Evolutionary conservation across 495 filamentous ascomycete species (phyloP).

Genomic region (Penicillium mononematosum): DNA sequence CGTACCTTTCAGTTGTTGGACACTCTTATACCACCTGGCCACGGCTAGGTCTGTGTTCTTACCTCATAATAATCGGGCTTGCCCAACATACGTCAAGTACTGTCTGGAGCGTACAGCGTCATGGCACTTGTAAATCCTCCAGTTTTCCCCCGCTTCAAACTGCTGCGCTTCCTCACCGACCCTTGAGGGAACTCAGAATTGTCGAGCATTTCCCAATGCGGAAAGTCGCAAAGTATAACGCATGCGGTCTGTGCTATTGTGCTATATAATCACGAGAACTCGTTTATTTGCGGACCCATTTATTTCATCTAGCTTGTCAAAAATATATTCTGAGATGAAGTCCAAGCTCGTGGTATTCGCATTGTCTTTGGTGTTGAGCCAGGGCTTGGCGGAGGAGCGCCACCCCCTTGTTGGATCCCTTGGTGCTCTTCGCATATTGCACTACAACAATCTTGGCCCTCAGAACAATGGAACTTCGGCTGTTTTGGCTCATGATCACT

Average conservation of each 20-base stretch:
- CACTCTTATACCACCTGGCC: too few relatives aligned
- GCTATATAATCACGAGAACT: neutral
- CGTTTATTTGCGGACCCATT: neutral
- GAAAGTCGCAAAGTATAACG: neutral
- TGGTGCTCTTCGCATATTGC: conserved; percentile 24
- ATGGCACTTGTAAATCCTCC: too few relatives aligned
- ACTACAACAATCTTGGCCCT: conserved; percentile 34
- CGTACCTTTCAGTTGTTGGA: too few relatives aligned
- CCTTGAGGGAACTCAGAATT: too few relatives aligned
- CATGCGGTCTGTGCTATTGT: neutral
- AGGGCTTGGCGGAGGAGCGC: neutral
- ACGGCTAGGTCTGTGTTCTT: too few relatives aligned
- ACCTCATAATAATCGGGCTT: too few relatives aligned
- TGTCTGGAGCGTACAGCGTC: too few relatives aligned
- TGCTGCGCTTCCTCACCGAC: too few relatives aligned
- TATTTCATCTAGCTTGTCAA: neutral
- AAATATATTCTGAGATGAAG: neutral
- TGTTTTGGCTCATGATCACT: conserved; percentile 21
- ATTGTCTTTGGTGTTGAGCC: neutral
- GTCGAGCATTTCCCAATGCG: too few relatives aligned
- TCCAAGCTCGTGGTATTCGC: neutral
- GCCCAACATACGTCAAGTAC: too few relatives aligned
- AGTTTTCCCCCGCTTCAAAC: too few relatives aligned
- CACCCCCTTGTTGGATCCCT: conserved; percentile 11
- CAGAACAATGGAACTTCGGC: conserved; percentile 34